Evolutionary conservation across 2,329 filamentous ascomycete genomes (phyloP).

Genomic region (Coniosporium tulheliwenetii): DNA sequence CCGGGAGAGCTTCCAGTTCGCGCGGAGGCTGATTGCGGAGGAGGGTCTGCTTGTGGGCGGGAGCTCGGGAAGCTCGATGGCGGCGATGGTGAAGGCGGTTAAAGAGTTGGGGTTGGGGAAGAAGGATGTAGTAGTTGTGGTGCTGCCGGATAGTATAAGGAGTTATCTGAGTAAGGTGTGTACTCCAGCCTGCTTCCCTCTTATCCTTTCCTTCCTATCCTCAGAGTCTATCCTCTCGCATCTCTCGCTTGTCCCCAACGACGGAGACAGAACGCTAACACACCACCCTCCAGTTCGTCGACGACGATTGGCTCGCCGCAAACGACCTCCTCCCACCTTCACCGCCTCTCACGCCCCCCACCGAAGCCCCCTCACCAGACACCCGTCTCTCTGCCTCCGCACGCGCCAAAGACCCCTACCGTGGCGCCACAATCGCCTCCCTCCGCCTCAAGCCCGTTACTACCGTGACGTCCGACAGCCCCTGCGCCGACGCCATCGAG

Average conservation of each 20-base stretch:
- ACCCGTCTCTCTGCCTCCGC: slow-evolving; percentile 16
- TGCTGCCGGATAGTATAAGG: slow-evolving; percentile 89
- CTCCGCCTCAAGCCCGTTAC: slow-evolving; percentile 89
- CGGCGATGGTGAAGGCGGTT: slow-evolving; percentile 60
- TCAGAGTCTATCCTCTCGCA: background rate
- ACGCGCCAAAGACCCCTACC: slow-evolving; percentile 50
- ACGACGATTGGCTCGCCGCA: slow-evolving; percentile 96
- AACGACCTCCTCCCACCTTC: slow-evolving; percentile 71
- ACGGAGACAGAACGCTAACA: background rate
- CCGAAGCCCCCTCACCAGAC: slow-evolving; percentile 14
- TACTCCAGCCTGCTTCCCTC: background rate
- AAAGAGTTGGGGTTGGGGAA: slow-evolving; percentile 64
- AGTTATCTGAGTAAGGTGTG: slow-evolving; percentile 81
- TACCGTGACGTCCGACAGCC: slow-evolving; percentile 54
- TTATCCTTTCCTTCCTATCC: background rate
- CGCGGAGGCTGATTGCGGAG: slow-evolving; percentile 80
- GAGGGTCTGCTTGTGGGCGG: slow-evolving; percentile 89
- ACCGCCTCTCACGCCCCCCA: slow-evolving; percentile 27
- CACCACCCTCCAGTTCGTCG: slow-evolving; percentile 49
- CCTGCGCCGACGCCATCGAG: slow-evolving; percentile 81
- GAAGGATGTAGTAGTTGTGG: slow-evolving; percentile 76
- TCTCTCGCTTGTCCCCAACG: background rate
- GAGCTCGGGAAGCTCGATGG: slow-evolving; percentile 83
- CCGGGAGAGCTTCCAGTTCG: slow-evolving; percentile 74
- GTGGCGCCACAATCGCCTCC: slow-evolving; percentile 61